Percentiles rank a stretch among this genome's conserved stretches.
Conservation (phyloP, 1,284 basidiomycete species). For the Vanrija pseudolonga region DNA sequence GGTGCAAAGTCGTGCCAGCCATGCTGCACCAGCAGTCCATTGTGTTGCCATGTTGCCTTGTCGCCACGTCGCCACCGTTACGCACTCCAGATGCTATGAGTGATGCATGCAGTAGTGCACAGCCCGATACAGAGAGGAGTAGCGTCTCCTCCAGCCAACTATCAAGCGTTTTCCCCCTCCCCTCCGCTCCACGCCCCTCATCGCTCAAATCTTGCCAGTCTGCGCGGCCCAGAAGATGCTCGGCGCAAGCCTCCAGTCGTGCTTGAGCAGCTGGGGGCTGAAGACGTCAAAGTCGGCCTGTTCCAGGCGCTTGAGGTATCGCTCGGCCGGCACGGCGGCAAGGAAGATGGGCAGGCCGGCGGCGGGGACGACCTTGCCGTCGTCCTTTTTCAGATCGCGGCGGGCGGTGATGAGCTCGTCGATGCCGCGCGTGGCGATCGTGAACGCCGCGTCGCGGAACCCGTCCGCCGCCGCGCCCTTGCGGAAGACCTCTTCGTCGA, state of each 20-base stretch:
- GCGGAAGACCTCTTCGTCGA: slow-evolving; percentile 81
- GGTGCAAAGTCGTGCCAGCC: too few species aligned
- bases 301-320: slow-evolving; percentile 70
- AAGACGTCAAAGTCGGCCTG: slow-evolving; percentile 79
- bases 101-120: background rate
- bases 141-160: background rate
- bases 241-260: slow-evolving; percentile 84
- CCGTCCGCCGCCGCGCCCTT: slow-evolving; percentile 59
- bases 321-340: slow-evolving; percentile 69
- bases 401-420: slow-evolving; percentile 84
- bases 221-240: slow-evolving; percentile 69
- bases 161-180: background rate
- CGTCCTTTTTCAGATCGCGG: slow-evolving; percentile 65
- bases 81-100: background rate
- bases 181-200: too few species aligned
- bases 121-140: background rate
- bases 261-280: slow-evolving; percentile 62
- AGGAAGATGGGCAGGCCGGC: slow-evolving; percentile 74
- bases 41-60: too few species aligned
- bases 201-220: slow-evolving; percentile 43
- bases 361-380: slow-evolving; percentile 58
- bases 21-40: too few species aligned
- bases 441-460: slow-evolving; percentile 65
- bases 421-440: slow-evolving; percentile 84
- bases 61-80: background rate